These are phyloP conservation scores for Halophytophthora batemanensis DNA, from an alignment of 352 stramenopile genomes.

Conservation along the genomic window DNA sequence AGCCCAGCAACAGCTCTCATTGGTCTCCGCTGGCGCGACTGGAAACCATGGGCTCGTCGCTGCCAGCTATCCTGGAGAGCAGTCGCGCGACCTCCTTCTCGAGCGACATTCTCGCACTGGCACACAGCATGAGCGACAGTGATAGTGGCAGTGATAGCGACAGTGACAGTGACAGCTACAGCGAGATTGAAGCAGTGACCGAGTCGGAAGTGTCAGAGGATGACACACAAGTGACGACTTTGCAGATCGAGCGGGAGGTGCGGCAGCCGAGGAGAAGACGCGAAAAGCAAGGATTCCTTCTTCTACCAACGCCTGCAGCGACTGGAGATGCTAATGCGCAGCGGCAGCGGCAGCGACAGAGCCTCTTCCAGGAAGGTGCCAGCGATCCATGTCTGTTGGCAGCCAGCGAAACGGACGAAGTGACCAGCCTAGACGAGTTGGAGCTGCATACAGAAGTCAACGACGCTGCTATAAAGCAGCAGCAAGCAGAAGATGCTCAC, in stretches of 20 bases:
- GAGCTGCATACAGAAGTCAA: constrained; percentile 9
- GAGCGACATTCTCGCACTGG: background rate
- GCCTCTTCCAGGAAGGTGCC: constrained; percentile 5
- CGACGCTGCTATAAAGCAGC: constrained; percentile 4
- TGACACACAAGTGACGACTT: too few relatives aligned
- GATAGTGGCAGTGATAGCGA: background rate
- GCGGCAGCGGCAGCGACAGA: constrained; percentile 12
- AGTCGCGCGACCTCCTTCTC: background rate
- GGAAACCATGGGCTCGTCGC: constrained; percentile 11
- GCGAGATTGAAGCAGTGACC: constrained; percentile 3
- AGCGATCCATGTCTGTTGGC: constrained; percentile 27
- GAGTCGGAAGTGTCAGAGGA: too few relatives aligned
- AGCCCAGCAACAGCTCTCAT: too few relatives aligned
- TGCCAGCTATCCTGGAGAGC: constrained; percentile 11
- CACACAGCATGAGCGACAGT: background rate
- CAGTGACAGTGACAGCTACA: constrained; percentile 8
- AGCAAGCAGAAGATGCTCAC: background rate
- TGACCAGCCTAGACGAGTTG: constrained; percentile 23
- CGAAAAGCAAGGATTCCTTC: constrained; percentile 9
- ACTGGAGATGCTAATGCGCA: background rate
- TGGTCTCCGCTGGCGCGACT: background rate
- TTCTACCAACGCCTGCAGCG: constrained; percentile 7
- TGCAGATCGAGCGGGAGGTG: background rate
- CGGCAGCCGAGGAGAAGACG: constrained; percentile 2
- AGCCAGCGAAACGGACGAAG: constrained; percentile 16